These are phyloP conservation scores for Ettlia oleoabundans DNA, from an alignment of 139 green algal species.

Conservation along the genomic window DNA sequence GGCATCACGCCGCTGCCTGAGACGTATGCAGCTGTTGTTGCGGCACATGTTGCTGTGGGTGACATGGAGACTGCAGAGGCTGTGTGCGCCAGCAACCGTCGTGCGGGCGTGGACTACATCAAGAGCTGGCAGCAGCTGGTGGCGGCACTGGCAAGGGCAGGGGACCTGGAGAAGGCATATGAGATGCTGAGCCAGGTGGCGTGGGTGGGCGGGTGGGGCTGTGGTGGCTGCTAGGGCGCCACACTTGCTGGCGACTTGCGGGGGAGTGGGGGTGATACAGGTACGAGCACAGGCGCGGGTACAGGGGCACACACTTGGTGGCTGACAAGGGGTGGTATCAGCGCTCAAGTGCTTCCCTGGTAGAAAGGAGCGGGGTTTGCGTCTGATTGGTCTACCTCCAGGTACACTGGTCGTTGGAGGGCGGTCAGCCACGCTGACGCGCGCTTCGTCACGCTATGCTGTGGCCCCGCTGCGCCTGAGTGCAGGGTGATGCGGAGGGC, in stretches of 20 bases:
- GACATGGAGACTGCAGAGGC: constrained; percentile 29
- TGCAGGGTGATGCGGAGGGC: constrained; percentile 25
- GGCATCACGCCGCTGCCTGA: constrained; percentile 44
- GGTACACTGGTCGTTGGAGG: too few relatives aligned
- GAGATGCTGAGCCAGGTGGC: constrained; percentile 23
- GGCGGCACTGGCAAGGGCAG: constrained; percentile 1
- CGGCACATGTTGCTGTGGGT: constrained; percentile 20
- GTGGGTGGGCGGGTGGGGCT: neutral
- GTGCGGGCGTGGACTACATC: constrained; percentile 26
- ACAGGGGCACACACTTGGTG: neutral
- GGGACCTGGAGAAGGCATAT: neutral
- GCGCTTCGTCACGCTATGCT: too few relatives aligned
- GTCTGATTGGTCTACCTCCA: too few relatives aligned
- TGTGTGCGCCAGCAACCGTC: constrained; percentile 31
- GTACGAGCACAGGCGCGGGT: too few relatives aligned
- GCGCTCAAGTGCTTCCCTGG: neutral
- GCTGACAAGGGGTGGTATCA: neutral
- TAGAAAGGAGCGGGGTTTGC: too few relatives aligned
- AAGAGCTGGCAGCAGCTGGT: constrained; percentile 27
- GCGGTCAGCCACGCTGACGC: too few relatives aligned
- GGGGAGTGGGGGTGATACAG: too few relatives aligned
- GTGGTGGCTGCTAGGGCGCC: too few relatives aligned
- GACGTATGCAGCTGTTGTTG: constrained; percentile 50
- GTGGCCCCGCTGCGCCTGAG: neutral
- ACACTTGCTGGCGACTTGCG: neutral